phyloP scores from a whole-genome alignment of 495 filamentous ascomycete genomes.

The Xylaria scruposa region DNA sequence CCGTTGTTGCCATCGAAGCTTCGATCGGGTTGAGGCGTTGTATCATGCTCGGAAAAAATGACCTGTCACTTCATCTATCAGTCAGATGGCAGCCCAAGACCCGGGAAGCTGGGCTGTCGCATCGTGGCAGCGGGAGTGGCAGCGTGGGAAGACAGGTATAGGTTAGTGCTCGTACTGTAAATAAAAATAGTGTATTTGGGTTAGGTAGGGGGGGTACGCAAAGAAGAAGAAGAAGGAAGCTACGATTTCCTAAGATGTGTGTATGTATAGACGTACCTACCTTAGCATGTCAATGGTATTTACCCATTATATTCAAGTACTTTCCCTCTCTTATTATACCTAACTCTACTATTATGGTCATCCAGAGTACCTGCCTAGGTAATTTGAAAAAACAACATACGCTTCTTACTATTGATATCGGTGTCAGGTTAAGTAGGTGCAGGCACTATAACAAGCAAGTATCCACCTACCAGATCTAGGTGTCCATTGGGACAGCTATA shows the following conservation, averaged over 20 bases:
- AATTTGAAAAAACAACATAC: neutral
- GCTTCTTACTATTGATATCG: neutral
- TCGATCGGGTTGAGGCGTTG: conserved; percentile 25
- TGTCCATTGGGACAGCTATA: neutral
- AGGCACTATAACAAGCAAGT: neutral
- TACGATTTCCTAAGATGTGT: neutral
- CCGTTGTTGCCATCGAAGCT: conserved; percentile 10
- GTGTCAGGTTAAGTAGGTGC: neutral
- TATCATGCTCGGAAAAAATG: conserved; percentile 16
- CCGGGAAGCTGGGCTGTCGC: conserved; percentile 29
- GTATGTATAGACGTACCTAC: neutral
- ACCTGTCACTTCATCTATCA: conserved; percentile 23
- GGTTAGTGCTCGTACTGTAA: neutral
- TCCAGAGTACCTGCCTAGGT: neutral
- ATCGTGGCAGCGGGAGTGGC: conserved; percentile 17
- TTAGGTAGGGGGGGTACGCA: neutral
- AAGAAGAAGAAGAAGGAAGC: neutral
- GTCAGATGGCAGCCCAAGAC: conserved; percentile 26
- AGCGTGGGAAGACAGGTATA: conserved; percentile 2
- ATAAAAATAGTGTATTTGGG: conserved; percentile 16
- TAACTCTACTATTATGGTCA: neutral
- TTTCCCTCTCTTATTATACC: neutral
- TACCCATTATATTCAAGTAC: neutral
- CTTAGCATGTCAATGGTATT: neutral
- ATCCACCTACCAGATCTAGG: neutral